Conservation (phyloP, 768 basidiomycete genomes). For the Boletus edulis region DNA sequence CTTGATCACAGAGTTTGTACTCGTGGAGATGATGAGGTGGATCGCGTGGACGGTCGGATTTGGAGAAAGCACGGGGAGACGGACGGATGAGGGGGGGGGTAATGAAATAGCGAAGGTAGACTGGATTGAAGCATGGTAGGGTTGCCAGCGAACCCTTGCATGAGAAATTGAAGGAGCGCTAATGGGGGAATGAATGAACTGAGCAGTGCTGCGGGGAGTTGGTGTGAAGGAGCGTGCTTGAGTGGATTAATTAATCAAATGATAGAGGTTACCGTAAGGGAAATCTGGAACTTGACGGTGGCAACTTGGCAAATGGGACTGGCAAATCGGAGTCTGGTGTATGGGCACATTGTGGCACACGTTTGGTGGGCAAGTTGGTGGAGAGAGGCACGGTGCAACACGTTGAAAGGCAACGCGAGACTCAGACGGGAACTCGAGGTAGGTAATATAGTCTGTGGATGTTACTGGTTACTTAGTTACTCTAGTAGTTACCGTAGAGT, state of each 20-base stretch:
- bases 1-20: constrained; percentile 39
- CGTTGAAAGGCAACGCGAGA: too few species aligned
- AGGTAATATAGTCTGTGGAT: too few species aligned
- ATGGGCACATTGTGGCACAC: constrained; percentile 40
- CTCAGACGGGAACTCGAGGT: too few species aligned
- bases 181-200: constrained; percentile 56
- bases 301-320: constrained; percentile 18
- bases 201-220: constrained; percentile 5
- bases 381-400: too few species aligned
- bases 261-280: constrained; percentile 6
- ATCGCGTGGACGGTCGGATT: constrained; percentile 30
- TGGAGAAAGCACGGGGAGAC: constrained; percentile 35
- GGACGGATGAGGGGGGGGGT: constrained; percentile 34
- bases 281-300: constrained; percentile 13
- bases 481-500: too few species aligned
- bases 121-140: constrained; percentile 53
- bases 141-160: constrained; percentile 53
- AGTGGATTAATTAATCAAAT: constrained; percentile 33
- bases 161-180: constrained; percentile 59
- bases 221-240: constrained; percentile 9
- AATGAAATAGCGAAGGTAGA: constrained; percentile 40
- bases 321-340: constrained; percentile 26
- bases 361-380: constrained; percentile 16
- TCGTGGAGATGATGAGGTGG: constrained; percentile 36
- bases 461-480: too few species aligned